Base-by-base conservation (phyloP, 176 grass and related monocot genomes). In the Pharus latifolius region DNA sequence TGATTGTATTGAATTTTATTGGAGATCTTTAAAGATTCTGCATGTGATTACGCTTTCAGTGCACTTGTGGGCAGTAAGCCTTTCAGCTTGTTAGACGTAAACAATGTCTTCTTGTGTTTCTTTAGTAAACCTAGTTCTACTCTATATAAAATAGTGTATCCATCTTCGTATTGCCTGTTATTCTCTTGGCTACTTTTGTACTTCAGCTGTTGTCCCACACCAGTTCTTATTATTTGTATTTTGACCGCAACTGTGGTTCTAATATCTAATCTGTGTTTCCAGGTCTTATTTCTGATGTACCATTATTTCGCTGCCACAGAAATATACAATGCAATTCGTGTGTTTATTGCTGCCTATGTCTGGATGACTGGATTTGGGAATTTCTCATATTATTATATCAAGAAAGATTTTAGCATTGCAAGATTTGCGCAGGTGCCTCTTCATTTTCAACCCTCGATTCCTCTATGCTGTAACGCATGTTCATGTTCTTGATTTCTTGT, bases 291-390 rank as follows among this genome's bases (percentile, higher is more conserved):
- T 76, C 49, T 92, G 64, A 92, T 92, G 89, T 92, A 92, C 51
- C 89, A 92, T 51, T 92, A 92, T 70, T 92, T 92, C 16, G 74
- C 49, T 13, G 89, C 89, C 6, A 64, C 76, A 41, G 89, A 92
- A 75, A 88, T 81, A 67, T 92, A 92, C 65, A 92, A 92, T 53
- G 89, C 89, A 72, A 92, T 92, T 52, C 89, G 89, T 48, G 19
- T 92, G 46, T 92, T 92, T 61, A 92, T 92, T 68, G 89, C 89
- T 80, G 63, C 64, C 38, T 92, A 92, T 75, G 89, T 92, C 33
- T 92, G 89, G 89, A 92, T 92, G 89, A 92, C 89, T 66, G 89
- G 89, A 66, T 92, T 85, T 57, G 89, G 89, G 30, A 92, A 92
- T 63, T 92, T 92, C 74, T 92, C 85, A 3, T 92, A 92, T 67